Percentiles rank a stretch among this genome's conserved stretches.
phyloP scores from a whole-genome alignment of 2,329 filamentous ascomycete genomes.

The Fusarium compactum region DNA sequence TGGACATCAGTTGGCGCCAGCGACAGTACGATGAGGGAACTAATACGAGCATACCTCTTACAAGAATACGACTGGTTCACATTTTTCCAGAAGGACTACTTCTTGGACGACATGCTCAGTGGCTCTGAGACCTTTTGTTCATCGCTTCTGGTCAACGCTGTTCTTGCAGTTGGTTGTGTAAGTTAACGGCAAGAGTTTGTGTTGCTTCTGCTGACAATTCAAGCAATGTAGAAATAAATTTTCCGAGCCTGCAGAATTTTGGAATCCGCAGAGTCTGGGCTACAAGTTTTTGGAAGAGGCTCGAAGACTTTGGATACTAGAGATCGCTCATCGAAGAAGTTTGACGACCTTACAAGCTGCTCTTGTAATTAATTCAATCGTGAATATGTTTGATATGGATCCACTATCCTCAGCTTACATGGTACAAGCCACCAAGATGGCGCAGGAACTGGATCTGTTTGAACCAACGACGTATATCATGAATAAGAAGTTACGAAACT shows the following conservation, averaged over 20 bases:
- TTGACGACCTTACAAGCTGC: constrained; percentile 15
- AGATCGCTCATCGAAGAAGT: not conserved
- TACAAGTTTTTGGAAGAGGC: constrained; percentile 22
- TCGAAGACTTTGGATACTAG: constrained; percentile 5
- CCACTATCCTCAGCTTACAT: constrained; percentile 1
- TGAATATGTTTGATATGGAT: constrained; percentile 24
- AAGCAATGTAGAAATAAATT: constrained; percentile 9
- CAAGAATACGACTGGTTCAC: constrained; percentile 23
- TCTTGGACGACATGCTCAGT: constrained; percentile 21
- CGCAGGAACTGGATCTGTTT: constrained; percentile 1
- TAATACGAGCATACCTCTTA: constrained; percentile 5
- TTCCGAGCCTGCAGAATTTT: constrained; percentile 10
- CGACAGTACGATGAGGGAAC: not conserved
- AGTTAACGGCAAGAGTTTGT: not conserved
- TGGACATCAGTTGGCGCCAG: not conserved
- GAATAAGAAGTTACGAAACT: constrained; percentile 8
- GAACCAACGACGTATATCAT: constrained; percentile 9
- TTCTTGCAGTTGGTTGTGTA: constrained; percentile 23
- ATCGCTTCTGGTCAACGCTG: constrained; percentile 7
- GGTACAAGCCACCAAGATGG: not conserved
- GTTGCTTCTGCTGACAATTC: not conserved
- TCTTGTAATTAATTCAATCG: not conserved
- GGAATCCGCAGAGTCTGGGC: not conserved
- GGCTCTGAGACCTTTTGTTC: constrained; percentile 6
- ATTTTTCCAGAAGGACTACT: constrained; percentile 17